Evolutionary conservation across 2,329 filamentous ascomycete genomes (phyloP).

Genomic region (Xylariaceae sp.): DNA sequence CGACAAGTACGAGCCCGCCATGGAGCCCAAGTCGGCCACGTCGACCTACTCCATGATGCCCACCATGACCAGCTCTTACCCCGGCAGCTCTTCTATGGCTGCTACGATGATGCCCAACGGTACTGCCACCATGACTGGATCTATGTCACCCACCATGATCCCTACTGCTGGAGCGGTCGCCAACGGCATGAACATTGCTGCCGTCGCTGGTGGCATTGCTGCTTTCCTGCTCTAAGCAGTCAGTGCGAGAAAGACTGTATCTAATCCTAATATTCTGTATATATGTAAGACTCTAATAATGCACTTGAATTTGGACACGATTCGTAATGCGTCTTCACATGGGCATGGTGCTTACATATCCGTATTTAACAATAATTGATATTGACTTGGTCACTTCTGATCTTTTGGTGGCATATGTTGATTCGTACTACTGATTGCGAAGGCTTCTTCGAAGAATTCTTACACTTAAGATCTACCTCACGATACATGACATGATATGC

Average conservation of each 20-base stretch:
- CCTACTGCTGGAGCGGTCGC: constrained; percentile 20
- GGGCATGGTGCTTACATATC: background rate
- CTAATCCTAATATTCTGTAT: background rate
- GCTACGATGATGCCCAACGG: constrained; percentile 12
- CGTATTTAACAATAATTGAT: background rate
- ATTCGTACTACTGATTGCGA: no score
- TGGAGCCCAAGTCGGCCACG: constrained; percentile 15
- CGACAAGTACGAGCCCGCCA: constrained; percentile 33
- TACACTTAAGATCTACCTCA: no score
- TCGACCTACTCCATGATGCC: constrained; percentile 6
- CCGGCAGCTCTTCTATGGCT: constrained; percentile 17
- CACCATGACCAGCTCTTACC: background rate
- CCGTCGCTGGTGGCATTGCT: constrained; percentile 21
- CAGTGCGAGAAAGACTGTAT: background rate
- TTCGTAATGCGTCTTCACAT: no score
- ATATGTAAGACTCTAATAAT: background rate
- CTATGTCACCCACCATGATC: constrained; percentile 10
- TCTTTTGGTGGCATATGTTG: no score
- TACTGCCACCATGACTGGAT: constrained; percentile 7
- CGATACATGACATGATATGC: no score
- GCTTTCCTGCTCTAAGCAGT: constrained; percentile 23
- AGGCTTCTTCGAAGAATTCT: no score
- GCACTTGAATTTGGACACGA: no score
- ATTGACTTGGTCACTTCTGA: no score
- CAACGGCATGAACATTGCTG: constrained; percentile 24